Conservation (phyloP, 2,329 filamentous ascomycete species). For the Mariannaea elegans region DNA sequence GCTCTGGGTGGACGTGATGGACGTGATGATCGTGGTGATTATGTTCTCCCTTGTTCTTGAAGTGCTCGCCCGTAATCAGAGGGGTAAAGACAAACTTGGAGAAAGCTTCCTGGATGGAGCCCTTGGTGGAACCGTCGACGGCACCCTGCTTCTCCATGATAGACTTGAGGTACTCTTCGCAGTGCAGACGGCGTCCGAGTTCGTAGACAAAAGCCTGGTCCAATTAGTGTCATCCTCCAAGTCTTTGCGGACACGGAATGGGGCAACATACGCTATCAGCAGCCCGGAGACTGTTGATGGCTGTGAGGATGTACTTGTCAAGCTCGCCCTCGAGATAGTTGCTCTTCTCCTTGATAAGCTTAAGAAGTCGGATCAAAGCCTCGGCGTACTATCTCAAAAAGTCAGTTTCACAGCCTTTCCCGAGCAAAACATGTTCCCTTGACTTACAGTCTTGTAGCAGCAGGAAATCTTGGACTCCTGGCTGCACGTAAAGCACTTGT, state of each 20-base stretch:
- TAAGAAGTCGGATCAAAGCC: constrained; percentile 39
- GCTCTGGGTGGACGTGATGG: neutral
- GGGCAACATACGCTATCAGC: constrained; percentile 39
- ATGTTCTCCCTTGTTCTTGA: constrained; percentile 31
- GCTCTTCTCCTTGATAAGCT: constrained; percentile 36
- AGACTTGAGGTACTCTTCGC: constrained; percentile 32
- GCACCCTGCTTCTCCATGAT: constrained; percentile 44
- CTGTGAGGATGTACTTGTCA: constrained; percentile 40
- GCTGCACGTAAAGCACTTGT: constrained; percentile 35
- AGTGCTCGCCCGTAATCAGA: constrained; percentile 41
- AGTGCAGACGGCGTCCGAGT: constrained; percentile 40
- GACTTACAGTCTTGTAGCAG: constrained; percentile 38
- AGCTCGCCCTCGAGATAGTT: constrained; percentile 39
- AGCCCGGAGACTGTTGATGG: constrained; percentile 41
- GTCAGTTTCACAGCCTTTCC: neutral
- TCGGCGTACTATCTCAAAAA: constrained; percentile 38
- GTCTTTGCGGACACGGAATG: neutral
- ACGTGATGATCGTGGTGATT: constrained; percentile 8
- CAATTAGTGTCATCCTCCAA: neutral
- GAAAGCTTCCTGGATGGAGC: constrained; percentile 41
- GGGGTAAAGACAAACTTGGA: constrained; percentile 38
- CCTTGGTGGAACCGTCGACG: constrained; percentile 39
- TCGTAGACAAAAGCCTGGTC: constrained; percentile 39
- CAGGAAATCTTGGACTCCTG: constrained; percentile 39
- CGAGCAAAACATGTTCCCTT: neutral